These are phyloP conservation scores for Boletus rubropictus DNA, from an alignment of 768 basidiomycete genomes.

Conservation along the genomic window DNA sequence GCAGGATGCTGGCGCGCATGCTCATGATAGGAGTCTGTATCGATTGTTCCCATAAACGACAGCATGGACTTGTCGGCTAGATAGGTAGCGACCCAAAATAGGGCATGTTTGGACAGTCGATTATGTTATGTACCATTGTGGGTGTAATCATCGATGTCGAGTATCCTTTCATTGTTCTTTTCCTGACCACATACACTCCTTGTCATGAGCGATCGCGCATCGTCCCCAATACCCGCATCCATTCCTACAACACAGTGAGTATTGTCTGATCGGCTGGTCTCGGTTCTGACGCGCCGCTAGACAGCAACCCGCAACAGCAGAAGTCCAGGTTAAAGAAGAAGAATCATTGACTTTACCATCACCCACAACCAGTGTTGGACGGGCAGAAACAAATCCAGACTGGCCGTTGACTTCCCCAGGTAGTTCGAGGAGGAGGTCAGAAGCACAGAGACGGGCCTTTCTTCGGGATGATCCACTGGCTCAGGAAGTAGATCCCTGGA, in stretches of 20 bases:
- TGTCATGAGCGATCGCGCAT: constrained; percentile 27
- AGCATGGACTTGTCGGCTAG: background rate
- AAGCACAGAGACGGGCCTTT: constrained; percentile 44
- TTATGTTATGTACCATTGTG: too few relatives aligned
- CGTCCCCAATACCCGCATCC: background rate
- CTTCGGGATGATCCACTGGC: constrained; percentile 51
- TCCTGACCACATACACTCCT: constrained; percentile 25
- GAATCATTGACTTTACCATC: constrained; percentile 4
- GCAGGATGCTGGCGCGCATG: background rate
- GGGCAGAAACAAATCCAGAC: background rate
- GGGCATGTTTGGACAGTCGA: constrained; percentile 23
- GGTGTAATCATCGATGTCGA: too few relatives aligned
- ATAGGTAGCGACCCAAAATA: constrained; percentile 16
- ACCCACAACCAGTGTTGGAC: constrained; percentile 2
- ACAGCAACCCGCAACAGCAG: constrained; percentile 1
- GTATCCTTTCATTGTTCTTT: background rate
- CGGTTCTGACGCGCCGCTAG: constrained; percentile 14
- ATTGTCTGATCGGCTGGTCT: background rate
- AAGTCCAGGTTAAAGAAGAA: constrained; percentile 14
- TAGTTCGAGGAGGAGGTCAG: constrained; percentile 21
- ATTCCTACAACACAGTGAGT: constrained; percentile 15
- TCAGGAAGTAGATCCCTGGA: constrained; percentile 44
- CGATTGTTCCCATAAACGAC: background rate
- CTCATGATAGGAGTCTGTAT: background rate
- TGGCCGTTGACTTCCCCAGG: constrained; percentile 3